Base-by-base conservation (phyloP, 768 basidiomycete genomes). In the Trametes cingulata region DNA sequence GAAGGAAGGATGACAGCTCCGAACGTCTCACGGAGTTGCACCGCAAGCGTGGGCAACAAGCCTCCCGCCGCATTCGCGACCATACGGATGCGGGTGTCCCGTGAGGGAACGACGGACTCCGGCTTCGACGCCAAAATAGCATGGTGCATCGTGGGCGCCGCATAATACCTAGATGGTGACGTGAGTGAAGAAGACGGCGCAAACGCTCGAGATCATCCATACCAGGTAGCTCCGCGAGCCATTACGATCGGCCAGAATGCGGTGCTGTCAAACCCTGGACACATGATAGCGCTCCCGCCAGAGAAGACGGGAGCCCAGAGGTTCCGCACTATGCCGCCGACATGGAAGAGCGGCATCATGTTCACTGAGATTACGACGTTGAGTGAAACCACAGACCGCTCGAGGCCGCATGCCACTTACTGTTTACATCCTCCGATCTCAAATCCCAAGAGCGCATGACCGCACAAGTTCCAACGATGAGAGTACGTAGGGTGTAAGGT, bases 321-420 rank as follows among this genome's bases (percentile, higher is more conserved):
- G 66, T 82, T 85, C 48, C 82, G 80, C 39, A 85, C 79, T 47
- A 86, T 81, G 20, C 84, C 85, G 27, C 84, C 84, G 40, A 85
- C 82, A 63, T 84, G 82, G 73, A 84, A 85, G 22, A 82, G 74
- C 42, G 83, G 83, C 85, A 69, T 68, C 67, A 68, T 68, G 58
- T 68, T 68, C 67, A 68, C 67, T 68, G 36, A 2, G 10, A 46
- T 6, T 4, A 17, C 37, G 13, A 49, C 35, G 22, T n/a, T 15
- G 17, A 13, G 12, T 81, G 82, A 74, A 47, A 76, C 6, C 35
- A 17, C 3, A 43, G 19, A 13, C 22, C 25, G n/a, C 36, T 14
- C 20, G 17, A 20, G 19, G 22, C 19, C 20, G 8, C 36, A 41
- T 29, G 45, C 9, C 25, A 69, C 78, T 62, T 65, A 81, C 81